A percentile compares a stretch with the other conserved stretches of the same genome.
These are phyloP conservation scores for Paraleonurus japonicus DNA, from an alignment of 257 asterid genomes.

Conservation along the genomic window DNA sequence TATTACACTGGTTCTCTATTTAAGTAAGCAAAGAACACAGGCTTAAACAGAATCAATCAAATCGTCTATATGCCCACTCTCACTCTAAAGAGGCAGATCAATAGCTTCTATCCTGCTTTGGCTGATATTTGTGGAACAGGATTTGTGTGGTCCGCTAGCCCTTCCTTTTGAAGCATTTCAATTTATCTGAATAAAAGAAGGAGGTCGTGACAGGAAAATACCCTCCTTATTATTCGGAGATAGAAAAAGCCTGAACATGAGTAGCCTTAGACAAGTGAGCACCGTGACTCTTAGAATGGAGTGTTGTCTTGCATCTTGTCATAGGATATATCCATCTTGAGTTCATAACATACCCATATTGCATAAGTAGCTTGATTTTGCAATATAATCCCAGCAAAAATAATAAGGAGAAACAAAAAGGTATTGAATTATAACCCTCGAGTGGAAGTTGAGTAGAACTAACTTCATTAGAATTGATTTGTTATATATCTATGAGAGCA, in stretches of 20 bases:
- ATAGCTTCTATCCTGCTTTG: not conserved
- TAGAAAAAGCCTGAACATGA: not conserved
- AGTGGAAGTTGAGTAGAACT: not conserved
- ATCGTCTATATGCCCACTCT: not conserved
- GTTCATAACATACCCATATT: not conserved
- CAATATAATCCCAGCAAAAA: not conserved
- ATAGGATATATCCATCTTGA: not conserved
- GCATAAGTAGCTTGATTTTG: not conserved
- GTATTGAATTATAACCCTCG: not conserved
- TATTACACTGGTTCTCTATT: not conserved
- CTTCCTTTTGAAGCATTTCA: not conserved
- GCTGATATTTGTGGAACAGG: not conserved
- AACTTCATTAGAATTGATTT: not conserved
- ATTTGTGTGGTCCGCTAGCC: not conserved
- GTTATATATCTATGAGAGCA: not conserved
- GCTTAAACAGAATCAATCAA: not conserved
- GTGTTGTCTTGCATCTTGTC: not conserved
- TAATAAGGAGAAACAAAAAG: not conserved
- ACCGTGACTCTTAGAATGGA: not conserved
- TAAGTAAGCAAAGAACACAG: not conserved
- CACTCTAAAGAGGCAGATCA: not conserved
- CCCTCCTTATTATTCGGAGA: not conserved
- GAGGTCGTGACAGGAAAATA: not conserved
- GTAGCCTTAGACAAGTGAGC: not conserved
- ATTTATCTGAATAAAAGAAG: not conserved